Evolutionary conservation across 73 alveolate species (phyloP), one percentile per base, ranked within the genome.

Genomic region (Uronychia setigera): DNA sequence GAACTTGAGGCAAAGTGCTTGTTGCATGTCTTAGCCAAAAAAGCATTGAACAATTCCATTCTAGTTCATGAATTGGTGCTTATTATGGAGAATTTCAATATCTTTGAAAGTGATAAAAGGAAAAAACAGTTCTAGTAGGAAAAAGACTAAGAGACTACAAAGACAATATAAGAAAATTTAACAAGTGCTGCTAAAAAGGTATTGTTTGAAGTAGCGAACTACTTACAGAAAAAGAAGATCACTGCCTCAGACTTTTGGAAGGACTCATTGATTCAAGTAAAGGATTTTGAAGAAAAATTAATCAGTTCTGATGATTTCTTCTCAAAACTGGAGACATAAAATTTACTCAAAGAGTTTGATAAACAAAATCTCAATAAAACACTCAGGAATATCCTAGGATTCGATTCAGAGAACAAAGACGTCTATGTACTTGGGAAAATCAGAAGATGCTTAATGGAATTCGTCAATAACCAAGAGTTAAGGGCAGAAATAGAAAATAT

Each of bases 21-120:
- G 75, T 79, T 90, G 92, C 84, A 86, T 74, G 95, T 90, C 29
- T 85, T 90, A 25, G 86, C 95, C 26, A 90, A 90, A 80, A 80
- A 88, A 27, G 89, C 84, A 29, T 80, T 90, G 0, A 91, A 85
- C 27, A 85, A 85, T 58, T 79, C 92, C n/a, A 90, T 90, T 1
- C 83, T 90, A 81, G 80, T 90, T 11, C 78, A 84, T 29, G 95
- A 90, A 79, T 84, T 90, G 75, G 35, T 85, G 28, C 89, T 84
- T 28, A 90, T 90, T 35, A 90, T 90, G 95, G 95, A 90, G 81
- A 90, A 90, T 88, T 86, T 86, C 60, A 81, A 81, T 33, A 86
- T 86, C 30, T 57, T 34, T 25, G 86, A 85, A 28, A 79, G 58
- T 28, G 90, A 83, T 1, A 79, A 76, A 27, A 9, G 75, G 31